These are phyloP conservation scores for Brasilioporus rufonigricans DNA, from an alignment of 768 basidiomycete genomes.

Conservation along the genomic window DNA sequence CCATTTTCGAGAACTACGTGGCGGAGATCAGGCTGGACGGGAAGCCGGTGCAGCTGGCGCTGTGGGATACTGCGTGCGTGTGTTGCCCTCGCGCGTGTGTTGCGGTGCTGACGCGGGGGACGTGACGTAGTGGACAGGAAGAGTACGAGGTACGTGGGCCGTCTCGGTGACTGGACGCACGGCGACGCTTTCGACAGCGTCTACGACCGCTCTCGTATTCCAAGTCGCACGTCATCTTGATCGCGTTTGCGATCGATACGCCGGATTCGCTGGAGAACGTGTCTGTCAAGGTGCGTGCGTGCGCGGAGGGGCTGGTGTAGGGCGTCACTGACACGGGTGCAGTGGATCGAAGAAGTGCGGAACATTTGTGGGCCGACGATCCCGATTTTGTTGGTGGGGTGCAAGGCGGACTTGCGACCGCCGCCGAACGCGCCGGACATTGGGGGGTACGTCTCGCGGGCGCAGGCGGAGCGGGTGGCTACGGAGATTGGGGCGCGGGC, in stretches of 20 bases:
- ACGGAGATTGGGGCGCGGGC: conserved; percentile 83
- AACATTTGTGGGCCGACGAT: conserved; percentile 91
- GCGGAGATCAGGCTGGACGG: conserved; percentile 97
- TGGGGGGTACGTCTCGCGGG: conserved; percentile 64
- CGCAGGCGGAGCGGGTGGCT: conserved; percentile 81
- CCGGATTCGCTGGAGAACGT: conserved; percentile 98
- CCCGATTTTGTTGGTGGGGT: conserved; percentile 94
- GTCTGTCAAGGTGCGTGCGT: conserved; percentile 72
- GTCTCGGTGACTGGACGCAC: background rate
- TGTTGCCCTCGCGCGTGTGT: background rate
- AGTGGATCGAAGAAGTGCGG: conserved; percentile 99
- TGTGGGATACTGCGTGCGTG: conserved; percentile 99
- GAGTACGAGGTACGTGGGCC: conserved; percentile 78
- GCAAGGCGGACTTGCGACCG: conserved; percentile 91
- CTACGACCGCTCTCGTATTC: conserved; percentile 96
- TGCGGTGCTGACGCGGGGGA: background rate
- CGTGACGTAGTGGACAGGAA: conserved; percentile 79
- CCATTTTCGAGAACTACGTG: conserved; percentile 98
- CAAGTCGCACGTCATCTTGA: conserved; percentile 97
- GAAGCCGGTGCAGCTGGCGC: conserved; percentile 93
- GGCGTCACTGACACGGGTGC: no score
- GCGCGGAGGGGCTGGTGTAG: no score
- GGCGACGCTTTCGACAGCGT: no score
- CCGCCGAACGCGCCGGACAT: conserved; percentile 45
- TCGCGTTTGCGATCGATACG: conserved; percentile 94